These are phyloP conservation scores for Westerdykella ornata DNA, from an alignment of 2,329 filamentous ascomycete genomes.

Conservation along the genomic window DNA sequence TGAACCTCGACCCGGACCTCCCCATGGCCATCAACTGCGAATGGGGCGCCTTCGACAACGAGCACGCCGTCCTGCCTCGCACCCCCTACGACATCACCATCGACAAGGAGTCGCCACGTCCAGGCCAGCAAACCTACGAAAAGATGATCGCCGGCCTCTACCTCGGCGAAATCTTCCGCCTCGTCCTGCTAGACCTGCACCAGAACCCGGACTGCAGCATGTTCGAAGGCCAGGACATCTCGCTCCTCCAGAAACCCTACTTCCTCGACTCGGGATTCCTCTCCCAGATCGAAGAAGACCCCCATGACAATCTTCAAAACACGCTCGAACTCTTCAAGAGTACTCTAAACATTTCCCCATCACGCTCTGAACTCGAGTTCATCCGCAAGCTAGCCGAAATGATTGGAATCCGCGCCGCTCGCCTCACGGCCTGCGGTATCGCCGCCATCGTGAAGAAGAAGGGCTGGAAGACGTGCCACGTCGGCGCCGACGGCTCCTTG, in stretches of 20 bases:
- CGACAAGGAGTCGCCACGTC: slow-evolving; percentile 84
- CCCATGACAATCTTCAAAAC: slow-evolving; percentile 90
- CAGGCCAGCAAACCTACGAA: slow-evolving; percentile 91
- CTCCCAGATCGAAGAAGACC: slow-evolving; percentile 88
- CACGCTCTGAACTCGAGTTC: slow-evolving; percentile 76
- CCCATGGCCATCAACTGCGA: slow-evolving; percentile 98
- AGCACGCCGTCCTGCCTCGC: slow-evolving; percentile 78
- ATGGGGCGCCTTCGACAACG: slow-evolving; percentile 95
- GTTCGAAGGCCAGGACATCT: slow-evolving; percentile 77
- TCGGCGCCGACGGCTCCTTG: slow-evolving; percentile 92
- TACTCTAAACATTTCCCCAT: slow-evolving; percentile 65
- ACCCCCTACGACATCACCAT: slow-evolving; percentile 83
- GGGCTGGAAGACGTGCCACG: slow-evolving; percentile 77
- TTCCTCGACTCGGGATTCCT: slow-evolving; percentile 89
- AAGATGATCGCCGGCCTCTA: slow-evolving; percentile 97
- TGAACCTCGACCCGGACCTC: slow-evolving; percentile 76
- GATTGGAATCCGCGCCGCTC: slow-evolving; percentile 88
- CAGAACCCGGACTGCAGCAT: slow-evolving; percentile 57
- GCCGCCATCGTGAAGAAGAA: slow-evolving; percentile 98
- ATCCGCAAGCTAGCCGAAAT: slow-evolving; percentile 84
- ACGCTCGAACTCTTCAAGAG: slow-evolving; percentile 74
- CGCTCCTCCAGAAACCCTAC: slow-evolving; percentile 76
- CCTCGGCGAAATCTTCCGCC: slow-evolving; percentile 87
- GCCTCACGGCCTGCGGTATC: slow-evolving; percentile 88
- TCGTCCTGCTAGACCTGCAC: slow-evolving; percentile 77